These are phyloP conservation scores for Metschnikowia cerradonensis DNA, from an alignment of 805 yeast species.

Conservation along the genomic window DNA sequence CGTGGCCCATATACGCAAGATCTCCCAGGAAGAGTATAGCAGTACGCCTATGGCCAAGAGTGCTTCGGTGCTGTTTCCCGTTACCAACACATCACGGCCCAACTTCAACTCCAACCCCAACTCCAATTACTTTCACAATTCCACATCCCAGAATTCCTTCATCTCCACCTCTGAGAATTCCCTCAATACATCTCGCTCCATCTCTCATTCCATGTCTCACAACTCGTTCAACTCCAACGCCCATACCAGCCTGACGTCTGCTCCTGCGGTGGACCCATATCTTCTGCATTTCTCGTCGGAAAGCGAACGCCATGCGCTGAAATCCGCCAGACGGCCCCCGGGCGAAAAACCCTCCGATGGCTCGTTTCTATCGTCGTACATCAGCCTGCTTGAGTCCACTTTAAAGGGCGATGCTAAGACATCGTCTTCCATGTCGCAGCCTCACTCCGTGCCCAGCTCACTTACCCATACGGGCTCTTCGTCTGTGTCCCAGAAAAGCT, in stretches of 20 bases:
- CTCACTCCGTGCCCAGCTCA: constrained; percentile 3
- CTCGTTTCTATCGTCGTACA: constrained; percentile 35
- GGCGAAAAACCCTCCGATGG: constrained; percentile 7
- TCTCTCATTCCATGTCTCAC: neutral
- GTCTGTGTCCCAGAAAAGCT: constrained; percentile 12
- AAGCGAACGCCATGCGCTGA: neutral
- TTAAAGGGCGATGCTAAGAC: constrained; percentile 26
- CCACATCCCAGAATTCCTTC: neutral
- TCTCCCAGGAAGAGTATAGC: constrained; percentile 36
- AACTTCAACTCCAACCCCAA: neutral
- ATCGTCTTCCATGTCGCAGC: constrained; percentile 3
- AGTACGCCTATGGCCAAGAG: neutral
- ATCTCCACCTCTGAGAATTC: neutral
- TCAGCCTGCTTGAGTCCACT: constrained; percentile 36
- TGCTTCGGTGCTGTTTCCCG: neutral
- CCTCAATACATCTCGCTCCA: too few relatives aligned
- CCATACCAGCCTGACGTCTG: neutral
- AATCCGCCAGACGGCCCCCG: neutral
- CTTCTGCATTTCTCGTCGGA: constrained; percentile 1
- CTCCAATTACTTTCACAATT: neutral
- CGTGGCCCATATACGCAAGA: constrained; percentile 41
- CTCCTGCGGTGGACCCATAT: constrained; percentile 1
- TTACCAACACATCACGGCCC: neutral
- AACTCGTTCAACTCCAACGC: neutral
- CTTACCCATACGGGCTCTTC: constrained; percentile 11